Base-by-base conservation (phyloP, 2,329 filamentous ascomycete species). In the Incumbomyces delicatus region DNA sequence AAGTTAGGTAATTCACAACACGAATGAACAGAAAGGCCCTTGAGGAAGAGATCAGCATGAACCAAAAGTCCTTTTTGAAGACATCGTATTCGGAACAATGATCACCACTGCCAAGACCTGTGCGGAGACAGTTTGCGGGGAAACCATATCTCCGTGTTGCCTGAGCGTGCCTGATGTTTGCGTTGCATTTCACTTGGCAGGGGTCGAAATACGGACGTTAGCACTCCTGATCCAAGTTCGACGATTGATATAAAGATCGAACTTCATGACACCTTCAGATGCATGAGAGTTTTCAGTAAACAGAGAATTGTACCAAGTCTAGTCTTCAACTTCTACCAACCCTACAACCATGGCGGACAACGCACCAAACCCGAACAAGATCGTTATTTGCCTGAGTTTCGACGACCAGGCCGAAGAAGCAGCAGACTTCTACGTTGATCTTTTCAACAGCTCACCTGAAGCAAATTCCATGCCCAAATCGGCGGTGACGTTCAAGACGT, bases 1-100 rank as follows among this genome's bases (percentile, higher is more conserved):
- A 80, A 81, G 44, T 94, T 83, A n/a, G 80, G 81, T 39, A 13
- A 16, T 6, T 22, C 14, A 14, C 12, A 16, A 6, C n/a, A 17
- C 18, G n/a, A 39, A 6, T 39, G 13, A 18, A 6, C 12, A 5
- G 36, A 5, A 39, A 39, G n/a, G 3, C 6, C 14, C n/a, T n/a
- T n/a, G n/a, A n/a, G n/a, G n/a, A n/a, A n/a, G n/a, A n/a, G n/a
- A n/a, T n/a, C n/a, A n/a, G n/a, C n/a, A n/a, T n/a, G n/a, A n/a
- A n/a, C n/a, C n/a, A n/a, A n/a, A n/a, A n/a, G n/a, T n/a, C n/a
- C n/a, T n/a, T n/a, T n/a, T n/a, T n/a, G n/a, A n/a, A n/a, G n/a
- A n/a, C 18, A 18, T 39, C 36, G 36, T 39, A 39, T 39, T 39
- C 36, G 36, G 36, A 39, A 27, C 22, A 27, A 5, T 8, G 4